Evolutionary conservation across 495 filamentous ascomycete genomes (phyloP).

Genomic region (Penicillium parvum): DNA sequence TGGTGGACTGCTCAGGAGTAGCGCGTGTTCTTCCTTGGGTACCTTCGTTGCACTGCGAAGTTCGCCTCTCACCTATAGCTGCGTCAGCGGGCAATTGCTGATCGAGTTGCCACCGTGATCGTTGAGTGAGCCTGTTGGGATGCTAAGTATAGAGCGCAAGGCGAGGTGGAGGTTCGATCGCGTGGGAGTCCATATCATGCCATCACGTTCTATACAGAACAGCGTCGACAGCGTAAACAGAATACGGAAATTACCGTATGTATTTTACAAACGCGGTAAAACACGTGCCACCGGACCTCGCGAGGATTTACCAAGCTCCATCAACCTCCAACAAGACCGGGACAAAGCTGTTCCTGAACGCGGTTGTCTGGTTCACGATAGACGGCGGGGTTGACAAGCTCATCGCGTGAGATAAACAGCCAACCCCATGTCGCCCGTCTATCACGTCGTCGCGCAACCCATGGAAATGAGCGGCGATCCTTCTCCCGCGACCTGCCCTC

Average conservation of each 20-base stretch:
- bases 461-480: slow-evolving; percentile 8
- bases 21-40: background rate
- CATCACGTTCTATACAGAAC: too few relatives aligned
- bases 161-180: slow-evolving; percentile 1
- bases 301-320: too few relatives aligned
- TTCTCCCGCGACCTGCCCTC: slow-evolving; percentile 5
- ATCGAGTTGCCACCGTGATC: slow-evolving; percentile 8
- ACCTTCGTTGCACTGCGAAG: background rate
- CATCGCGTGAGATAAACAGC: background rate
- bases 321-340: too few relatives aligned
- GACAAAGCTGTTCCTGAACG: too few relatives aligned
- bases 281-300: too few relatives aligned
- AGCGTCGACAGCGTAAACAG: background rate
- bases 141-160: background rate
- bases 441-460: slow-evolving; percentile 4
- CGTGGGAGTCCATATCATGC: background rate
- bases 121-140: background rate
- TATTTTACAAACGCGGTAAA: too few relatives aligned
- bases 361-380: too few relatives aligned
- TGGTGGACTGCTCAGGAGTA: too few relatives aligned
- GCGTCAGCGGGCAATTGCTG: background rate
- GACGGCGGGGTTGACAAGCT: too few relatives aligned
- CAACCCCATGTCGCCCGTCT: slow-evolving; percentile 2
- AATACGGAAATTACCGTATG: background rate
- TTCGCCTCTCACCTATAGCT: background rate